Base-by-base conservation (phyloP, 2,329 filamentous ascomycete species). In the Nakataea oryzae region DNA sequence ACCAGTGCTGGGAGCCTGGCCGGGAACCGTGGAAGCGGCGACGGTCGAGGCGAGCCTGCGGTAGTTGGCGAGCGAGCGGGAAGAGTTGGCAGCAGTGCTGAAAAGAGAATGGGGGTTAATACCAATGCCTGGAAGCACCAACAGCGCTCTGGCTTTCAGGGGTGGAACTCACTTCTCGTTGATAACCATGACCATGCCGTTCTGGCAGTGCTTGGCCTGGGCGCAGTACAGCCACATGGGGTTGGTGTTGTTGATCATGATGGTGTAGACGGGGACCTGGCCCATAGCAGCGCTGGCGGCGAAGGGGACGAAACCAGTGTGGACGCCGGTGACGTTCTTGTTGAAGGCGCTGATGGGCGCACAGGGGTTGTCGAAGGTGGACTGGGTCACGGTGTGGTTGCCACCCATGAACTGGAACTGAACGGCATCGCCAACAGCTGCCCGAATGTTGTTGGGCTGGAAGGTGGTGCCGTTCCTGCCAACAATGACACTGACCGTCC, bases 181-280 rank as follows among this genome's bases (percentile, higher is more conserved):
- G 71, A 92, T 86, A 34, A 90, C 88, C 77, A 90, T 87, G 63
- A 82, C 81, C 87, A 92, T 92, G 65, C 88, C 88, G 58, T 72
- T 76, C 73, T 91, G 83, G 74, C 90, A 95, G 76, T 95, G 90
- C 70, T 80, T 83, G 57, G 72, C 85, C 73, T 91, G 87, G 32
- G 85, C 86, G 76, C 90, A 93, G 80, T 88, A 93, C 66, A 90
- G 76, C 89, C 90, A 95, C 66, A 93, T 79, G 32, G 90, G 90
- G 62, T 81, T 87, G 57, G 81, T 83, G 73, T 85, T 79, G 70
- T 86, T 87, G 73, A 95, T 77, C 72, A 80, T 81, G 69, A 93
- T 78, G 63, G 87, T 91, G 75, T 86, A 95, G 61, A 86, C 86
- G 30, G 88, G 84, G 64, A 86, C 80, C 71, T 78, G 74, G 67